Percentiles rank a stretch among this genome's conserved stretches.
Conservation (phyloP, 768 basidiomycete species). For the Suillus brevipes region DNA sequence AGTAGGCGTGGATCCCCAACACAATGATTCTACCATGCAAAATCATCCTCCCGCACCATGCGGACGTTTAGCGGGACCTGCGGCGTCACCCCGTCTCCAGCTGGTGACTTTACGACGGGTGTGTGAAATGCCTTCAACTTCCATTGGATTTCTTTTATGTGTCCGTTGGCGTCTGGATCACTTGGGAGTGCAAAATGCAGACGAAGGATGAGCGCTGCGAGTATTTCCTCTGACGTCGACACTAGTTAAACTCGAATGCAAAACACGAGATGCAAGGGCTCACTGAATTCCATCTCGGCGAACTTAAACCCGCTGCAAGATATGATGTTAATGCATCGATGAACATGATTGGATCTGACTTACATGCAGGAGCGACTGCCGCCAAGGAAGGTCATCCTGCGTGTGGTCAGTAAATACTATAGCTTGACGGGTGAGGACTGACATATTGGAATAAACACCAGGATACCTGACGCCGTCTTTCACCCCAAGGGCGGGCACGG, state of each 20-base stretch:
- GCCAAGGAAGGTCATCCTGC: neutral
- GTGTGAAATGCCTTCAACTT: neutral
- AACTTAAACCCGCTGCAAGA: neutral
- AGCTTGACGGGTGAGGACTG: slow-evolving; percentile 11
- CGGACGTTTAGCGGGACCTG: neutral
- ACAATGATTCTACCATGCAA: too few relatives aligned
- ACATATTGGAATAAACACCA: slow-evolving; percentile 47
- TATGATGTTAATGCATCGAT: slow-evolving; percentile 23
- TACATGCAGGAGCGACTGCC: too few relatives aligned
- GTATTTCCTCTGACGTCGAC: neutral
- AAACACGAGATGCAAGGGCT: neutral
- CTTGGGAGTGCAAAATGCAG: neutral
- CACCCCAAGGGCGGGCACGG: neutral
- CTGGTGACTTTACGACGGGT: neutral
- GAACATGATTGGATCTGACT: slow-evolving; percentile 36
- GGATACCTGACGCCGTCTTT: slow-evolving; percentile 23
- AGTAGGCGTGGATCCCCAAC: too few relatives aligned
- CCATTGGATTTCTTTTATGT: neutral
- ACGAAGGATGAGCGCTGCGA: neutral
- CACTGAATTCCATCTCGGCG: neutral
- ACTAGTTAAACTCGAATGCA: neutral
- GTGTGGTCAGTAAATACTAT: neutral
- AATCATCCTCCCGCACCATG: too few relatives aligned
- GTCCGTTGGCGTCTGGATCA: neutral
- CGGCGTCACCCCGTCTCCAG: neutral